A percentile compares a stretch with the other conserved stretches of the same genome.
Conservation (phyloP, 148 eudicot genomes). For the Rhododendron williamsianum region DNA sequence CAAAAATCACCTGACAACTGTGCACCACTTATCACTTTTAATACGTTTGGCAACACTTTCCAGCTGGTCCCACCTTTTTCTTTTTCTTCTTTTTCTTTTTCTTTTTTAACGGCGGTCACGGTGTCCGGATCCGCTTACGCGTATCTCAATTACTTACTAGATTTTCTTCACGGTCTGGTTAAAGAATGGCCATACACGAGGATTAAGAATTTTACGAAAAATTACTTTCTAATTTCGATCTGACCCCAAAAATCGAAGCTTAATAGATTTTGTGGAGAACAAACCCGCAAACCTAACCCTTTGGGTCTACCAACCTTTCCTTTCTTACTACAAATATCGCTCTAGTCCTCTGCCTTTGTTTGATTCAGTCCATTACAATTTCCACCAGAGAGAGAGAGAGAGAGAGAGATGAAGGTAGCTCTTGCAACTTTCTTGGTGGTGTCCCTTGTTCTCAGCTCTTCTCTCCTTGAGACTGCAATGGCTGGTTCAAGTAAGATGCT, state of each 20-base stretch:
- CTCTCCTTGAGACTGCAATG: conserved; percentile 25
- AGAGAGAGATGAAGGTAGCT: conserved; percentile 28
- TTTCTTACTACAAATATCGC: not conserved
- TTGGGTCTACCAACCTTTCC: not conserved
- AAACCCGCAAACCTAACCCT: not conserved
- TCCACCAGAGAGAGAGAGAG: not conserved
- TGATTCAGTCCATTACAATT: not conserved
- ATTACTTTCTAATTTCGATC: too few relatives aligned
- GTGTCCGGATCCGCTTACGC: not conserved
- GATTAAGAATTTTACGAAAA: too few relatives aligned
- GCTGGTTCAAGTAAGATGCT: conserved; percentile 8
- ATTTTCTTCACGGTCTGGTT: not conserved
- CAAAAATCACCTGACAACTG: conserved; percentile 7
- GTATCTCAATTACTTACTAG: not conserved
- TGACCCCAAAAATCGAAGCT: not conserved
- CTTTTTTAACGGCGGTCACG: not conserved
- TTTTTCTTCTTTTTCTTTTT: not conserved
- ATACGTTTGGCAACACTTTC: not conserved
- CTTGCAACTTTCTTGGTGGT: conserved; percentile 22
- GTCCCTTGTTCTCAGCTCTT: conserved; percentile 21
- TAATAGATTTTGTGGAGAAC: too few relatives aligned
- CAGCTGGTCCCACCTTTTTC: not conserved
- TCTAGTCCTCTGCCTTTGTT: not conserved
- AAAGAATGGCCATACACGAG: not conserved
- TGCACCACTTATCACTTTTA: not conserved